phyloP scores from a whole-genome alignment of 495 filamentous ascomycete genomes.

The Hyaloscypha bicolor region DNA sequence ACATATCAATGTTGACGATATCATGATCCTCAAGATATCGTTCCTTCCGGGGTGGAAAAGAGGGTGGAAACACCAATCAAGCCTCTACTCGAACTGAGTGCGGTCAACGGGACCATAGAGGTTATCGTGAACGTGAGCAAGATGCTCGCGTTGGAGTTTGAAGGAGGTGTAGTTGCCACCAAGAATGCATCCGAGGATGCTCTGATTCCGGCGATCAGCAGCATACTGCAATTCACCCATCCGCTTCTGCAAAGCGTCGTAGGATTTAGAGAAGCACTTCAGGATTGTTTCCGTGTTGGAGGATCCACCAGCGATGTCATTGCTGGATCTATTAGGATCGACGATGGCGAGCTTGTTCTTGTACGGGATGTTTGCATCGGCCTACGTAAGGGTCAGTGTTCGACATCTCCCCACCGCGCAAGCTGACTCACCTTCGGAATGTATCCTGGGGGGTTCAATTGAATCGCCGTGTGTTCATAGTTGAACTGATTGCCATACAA shows the following conservation, averaged over 20 bases:
- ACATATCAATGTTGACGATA: conserved; percentile 7
- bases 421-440: conserved; percentile 65
- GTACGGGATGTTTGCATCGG: conserved; percentile 41
- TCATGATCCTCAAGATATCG: not conserved
- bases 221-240: conserved; percentile 50
- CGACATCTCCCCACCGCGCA: not conserved
- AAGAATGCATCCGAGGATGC: conserved; percentile 66
- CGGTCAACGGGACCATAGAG: conserved; percentile 24
- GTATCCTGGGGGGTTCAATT: conserved; percentile 69
- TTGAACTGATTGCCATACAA: conserved; percentile 85
- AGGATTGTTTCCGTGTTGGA: conserved; percentile 64
- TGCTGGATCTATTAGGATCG: conserved; percentile 81
- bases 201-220: conserved; percentile 38
- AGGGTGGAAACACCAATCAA: not conserved
- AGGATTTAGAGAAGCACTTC: conserved; percentile 63
- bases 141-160: conserved; percentile 55
- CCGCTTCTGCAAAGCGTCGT: conserved; percentile 52
- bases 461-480: conserved; percentile 64
- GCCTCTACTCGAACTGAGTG: not conserved
- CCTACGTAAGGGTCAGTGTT: not conserved
- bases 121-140: conserved; percentile 30
- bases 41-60: not conserved
- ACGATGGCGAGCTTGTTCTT: conserved; percentile 68
- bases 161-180: conserved; percentile 75
- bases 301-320: conserved; percentile 87